These are phyloP conservation scores for Aspergillus ustus DNA, from an alignment of 2,329 filamentous ascomycete species.

Conservation along the genomic window DNA sequence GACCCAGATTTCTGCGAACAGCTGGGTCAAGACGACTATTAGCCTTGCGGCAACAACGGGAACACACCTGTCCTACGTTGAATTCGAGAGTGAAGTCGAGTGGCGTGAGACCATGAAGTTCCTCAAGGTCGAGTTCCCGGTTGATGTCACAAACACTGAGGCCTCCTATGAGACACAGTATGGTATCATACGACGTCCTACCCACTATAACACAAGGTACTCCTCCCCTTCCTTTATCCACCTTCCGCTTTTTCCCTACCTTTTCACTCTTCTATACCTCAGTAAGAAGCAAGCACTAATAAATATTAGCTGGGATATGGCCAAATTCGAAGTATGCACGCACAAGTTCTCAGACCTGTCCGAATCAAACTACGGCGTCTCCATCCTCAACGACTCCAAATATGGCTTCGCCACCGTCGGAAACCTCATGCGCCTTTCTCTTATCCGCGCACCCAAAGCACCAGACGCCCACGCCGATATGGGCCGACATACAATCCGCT, in stretches of 20 bases:
- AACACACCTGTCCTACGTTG: conserved; percentile 70
- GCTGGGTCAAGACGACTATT: conserved; percentile 84
- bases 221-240: conserved; percentile 10
- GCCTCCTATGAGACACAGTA: conserved; percentile 96
- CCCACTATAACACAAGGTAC: conserved; percentile 92
- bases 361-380: conserved; percentile 86
- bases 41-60: conserved; percentile 72
- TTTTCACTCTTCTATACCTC: too few species aligned
- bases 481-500: conserved; percentile 84
- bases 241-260: not conserved
- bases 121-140: conserved; percentile 97
- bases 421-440: conserved; percentile 84
- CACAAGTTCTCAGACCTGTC: conserved; percentile 93
- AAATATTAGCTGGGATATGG: conserved; percentile 79
- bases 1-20: conserved; percentile 84
- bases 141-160: conserved; percentile 86
- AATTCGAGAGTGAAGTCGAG: conserved; percentile 84
- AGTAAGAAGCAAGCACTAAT: conserved; percentile 27
- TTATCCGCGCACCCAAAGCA: conserved; percentile 86
- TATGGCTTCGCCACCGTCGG: conserved; percentile 93
- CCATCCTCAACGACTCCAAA: conserved; percentile 92
- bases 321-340: conserved; percentile 95
- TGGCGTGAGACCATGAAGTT: conserved; percentile 98
- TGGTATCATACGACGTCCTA: conserved; percentile 84
- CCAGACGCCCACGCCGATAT: conserved; percentile 94